These are phyloP conservation scores for Heracleum sosnowskyi DNA, from an alignment of 129 eudicot species.

Conservation along the genomic window DNA sequence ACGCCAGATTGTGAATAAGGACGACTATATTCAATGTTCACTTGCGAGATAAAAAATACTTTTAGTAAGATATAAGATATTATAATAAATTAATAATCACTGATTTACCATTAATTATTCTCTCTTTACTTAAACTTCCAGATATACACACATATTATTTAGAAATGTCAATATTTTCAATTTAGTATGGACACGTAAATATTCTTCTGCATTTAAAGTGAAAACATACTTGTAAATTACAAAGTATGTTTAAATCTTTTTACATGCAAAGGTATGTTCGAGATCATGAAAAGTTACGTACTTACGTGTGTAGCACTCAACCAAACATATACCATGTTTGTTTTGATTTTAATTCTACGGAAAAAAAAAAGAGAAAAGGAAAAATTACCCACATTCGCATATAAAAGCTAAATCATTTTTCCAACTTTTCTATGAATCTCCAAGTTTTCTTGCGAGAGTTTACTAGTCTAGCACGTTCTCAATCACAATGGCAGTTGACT, in stretches of 20 bases:
- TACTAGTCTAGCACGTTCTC: not conserved
- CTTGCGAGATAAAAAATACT: not conserved
- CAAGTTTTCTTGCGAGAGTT: not conserved
- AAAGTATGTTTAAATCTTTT: too few species aligned
- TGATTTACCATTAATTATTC: not conserved
- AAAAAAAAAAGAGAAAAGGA: not conserved
- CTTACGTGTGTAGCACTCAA: not conserved
- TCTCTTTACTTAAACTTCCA: not conserved
- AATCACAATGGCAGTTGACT: not conserved
- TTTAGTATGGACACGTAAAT: not conserved
- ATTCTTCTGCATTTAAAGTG: not conserved
- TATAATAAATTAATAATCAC: not conserved
- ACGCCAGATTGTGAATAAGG: not conserved
- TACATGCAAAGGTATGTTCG: not conserved
- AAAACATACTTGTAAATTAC: not conserved
- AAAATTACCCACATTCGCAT: not conserved
- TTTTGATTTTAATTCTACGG: not conserved
- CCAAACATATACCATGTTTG: not conserved
- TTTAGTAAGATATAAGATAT: not conserved
- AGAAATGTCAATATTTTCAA: not conserved
- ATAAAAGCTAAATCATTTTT: not conserved
- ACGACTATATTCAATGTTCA: not conserved
- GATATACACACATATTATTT: not conserved
- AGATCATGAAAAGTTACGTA: not conserved
- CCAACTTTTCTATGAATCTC: not conserved